These are phyloP conservation scores for Pontederia crassipes DNA, from an alignment of 176 grass and related monocot genomes.

Conservation along the genomic window DNA sequence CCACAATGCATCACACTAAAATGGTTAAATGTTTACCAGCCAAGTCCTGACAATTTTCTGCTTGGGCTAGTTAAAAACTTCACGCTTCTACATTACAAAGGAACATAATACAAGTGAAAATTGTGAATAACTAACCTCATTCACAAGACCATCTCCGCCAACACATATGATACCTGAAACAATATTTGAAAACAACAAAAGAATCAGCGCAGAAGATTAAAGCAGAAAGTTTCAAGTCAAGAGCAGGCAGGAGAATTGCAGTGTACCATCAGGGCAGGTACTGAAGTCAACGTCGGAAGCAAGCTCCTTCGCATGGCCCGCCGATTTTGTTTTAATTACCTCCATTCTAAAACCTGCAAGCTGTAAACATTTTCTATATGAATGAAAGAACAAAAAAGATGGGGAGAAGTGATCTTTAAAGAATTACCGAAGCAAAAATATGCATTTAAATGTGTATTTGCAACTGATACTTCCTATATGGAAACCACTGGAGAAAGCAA, in stretches of 20 bases:
- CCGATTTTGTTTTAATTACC: conserved; percentile 83
- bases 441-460: no score
- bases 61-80: no score
- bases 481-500: no score
- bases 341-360: conserved; percentile 98
- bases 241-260: conserved; percentile 2
- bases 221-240: not conserved
- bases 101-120: not conserved
- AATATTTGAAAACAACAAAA: conserved; percentile 10
- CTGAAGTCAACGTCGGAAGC: conserved; percentile 73
- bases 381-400: conserved; percentile 16
- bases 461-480: no score
- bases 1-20: no score
- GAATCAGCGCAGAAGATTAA: conserved; percentile 7
- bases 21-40: no score
- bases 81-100: no score
- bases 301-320: conserved; percentile 83
- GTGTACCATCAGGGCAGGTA: conserved; percentile 75
- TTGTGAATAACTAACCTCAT: conserved; percentile 60
- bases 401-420: conserved; percentile 10
- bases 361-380: conserved; percentile 23
- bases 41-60: no score
- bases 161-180: conserved; percentile 83
- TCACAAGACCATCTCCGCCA: conserved; percentile 96
- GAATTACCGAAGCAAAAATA: no score